Percentiles rank a stretch among this genome's conserved stretches.
phyloP scores from a whole-genome alignment of 1,284 basidiomycete species.

The Naganishia sp. region DNA sequence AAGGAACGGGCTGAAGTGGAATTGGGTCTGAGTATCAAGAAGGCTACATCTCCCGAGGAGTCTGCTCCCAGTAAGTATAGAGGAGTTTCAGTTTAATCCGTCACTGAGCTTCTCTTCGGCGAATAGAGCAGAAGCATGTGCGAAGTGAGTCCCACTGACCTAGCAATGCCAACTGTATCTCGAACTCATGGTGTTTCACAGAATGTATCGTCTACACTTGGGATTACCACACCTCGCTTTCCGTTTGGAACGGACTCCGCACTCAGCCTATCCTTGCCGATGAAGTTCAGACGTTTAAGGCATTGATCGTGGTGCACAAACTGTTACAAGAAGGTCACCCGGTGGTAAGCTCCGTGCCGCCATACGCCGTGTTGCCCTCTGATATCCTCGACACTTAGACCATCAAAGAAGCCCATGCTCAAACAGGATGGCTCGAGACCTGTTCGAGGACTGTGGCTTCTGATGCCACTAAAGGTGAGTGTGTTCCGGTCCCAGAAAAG shows the following conservation, averaged over 20 bases:
- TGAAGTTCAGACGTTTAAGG: constrained; percentile 95
- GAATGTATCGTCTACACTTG: constrained; percentile 97
- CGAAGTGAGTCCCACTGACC: constrained; percentile 66
- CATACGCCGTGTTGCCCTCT: neutral
- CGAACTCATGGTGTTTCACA: constrained; percentile 48
- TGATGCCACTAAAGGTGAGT: constrained; percentile 73
- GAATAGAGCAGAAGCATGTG: constrained; percentile 92
- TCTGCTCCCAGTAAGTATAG: constrained; percentile 60
- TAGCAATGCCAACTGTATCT: neutral
- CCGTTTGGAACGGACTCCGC: constrained; percentile 91
- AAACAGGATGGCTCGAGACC: constrained; percentile 94
- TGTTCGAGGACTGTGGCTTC: constrained; percentile 82
- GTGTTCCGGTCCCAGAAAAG: constrained; percentile 8
- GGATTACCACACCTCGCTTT: constrained; percentile 96
- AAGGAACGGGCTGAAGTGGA: constrained; percentile 94
- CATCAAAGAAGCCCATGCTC: constrained; percentile 91
- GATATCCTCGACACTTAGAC: constrained; percentile 59
- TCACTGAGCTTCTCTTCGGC: neutral
- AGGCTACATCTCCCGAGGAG: constrained; percentile 90
- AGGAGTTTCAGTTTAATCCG: neutral
- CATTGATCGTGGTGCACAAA: constrained; percentile 92
- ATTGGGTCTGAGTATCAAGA: constrained; percentile 90
- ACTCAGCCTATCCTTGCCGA: constrained; percentile 93
- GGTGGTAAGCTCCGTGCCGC: constrained; percentile 61
- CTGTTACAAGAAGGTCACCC: constrained; percentile 94